Evolutionary conservation across 768 basidiomycete species (phyloP).

Genomic region (Termitomyces bulborhizus): DNA sequence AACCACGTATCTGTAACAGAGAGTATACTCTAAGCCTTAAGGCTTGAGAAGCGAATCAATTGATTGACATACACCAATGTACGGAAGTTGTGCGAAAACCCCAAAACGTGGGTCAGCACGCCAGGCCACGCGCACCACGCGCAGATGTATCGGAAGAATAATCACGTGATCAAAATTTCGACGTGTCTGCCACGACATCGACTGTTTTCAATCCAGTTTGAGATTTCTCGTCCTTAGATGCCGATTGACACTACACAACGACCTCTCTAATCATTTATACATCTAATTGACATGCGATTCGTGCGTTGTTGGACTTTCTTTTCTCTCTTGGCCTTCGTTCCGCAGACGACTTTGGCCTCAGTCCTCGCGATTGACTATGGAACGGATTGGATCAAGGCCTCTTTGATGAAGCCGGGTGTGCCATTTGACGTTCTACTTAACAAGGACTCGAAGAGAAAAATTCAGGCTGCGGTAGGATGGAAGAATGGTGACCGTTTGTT

Average conservation of each 20-base stretch:
- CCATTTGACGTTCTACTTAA: constrained; percentile 96
- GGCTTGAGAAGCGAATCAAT: neutral
- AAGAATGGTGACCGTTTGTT: constrained; percentile 88
- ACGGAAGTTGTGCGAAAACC: neutral
- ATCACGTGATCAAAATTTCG: constrained; percentile 19
- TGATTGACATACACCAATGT: neutral
- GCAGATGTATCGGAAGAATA: neutral
- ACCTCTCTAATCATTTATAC: constrained; percentile 15
- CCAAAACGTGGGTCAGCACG: neutral
- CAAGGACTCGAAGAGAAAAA: constrained; percentile 96
- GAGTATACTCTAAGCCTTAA: neutral
- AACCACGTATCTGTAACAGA: neutral
- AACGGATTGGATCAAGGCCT: constrained; percentile 95
- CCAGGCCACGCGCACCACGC: no score
- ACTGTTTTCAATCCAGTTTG: constrained; percentile 1
- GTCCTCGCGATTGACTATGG: constrained; percentile 98
- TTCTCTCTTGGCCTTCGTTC: constrained; percentile 32
- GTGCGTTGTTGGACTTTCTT: constrained; percentile 31
- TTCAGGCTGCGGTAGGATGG: constrained; percentile 86
- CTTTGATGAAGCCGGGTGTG: constrained; percentile 87
- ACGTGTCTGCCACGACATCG: constrained; percentile 32
- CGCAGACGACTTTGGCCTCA: constrained; percentile 52
- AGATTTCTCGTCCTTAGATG: constrained; percentile 18
- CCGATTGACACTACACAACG: constrained; percentile 18
- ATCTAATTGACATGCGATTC: constrained; percentile 30